Conservation (phyloP, 768 basidiomycete species). For the Mycena filopes region DNA sequence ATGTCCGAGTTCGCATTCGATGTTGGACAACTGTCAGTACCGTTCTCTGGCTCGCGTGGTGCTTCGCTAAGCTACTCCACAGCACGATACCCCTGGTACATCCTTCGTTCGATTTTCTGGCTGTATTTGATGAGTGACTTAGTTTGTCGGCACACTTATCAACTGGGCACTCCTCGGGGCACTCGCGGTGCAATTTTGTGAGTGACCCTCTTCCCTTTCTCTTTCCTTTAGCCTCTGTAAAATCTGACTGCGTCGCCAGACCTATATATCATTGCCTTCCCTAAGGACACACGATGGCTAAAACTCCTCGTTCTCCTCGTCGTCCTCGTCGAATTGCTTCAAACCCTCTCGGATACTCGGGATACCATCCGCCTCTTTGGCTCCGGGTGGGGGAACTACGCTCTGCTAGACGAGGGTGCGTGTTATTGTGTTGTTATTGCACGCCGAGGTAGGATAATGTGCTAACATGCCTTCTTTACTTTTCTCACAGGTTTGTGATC, state of each 20-base stretch:
- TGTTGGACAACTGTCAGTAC: slow-evolving; percentile 3
- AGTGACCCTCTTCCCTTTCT: background rate
- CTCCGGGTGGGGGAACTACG: slow-evolving; percentile 30
- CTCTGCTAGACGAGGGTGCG: too few relatives aligned
- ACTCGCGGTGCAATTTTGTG: slow-evolving; percentile 24
- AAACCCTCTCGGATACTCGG: slow-evolving; percentile 31
- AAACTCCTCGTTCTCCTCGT: slow-evolving; percentile 33
- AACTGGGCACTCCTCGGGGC: slow-evolving; percentile 26
- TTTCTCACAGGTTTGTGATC: too few relatives aligned
- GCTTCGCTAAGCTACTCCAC: background rate
- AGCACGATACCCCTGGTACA: slow-evolving; percentile 15
- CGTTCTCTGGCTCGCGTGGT: background rate
- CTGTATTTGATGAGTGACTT: background rate
- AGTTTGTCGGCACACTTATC: slow-evolving; percentile 30
- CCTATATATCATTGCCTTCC: slow-evolving; percentile 50
- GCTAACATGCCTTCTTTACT: too few relatives aligned
- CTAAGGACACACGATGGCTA: slow-evolving; percentile 21
- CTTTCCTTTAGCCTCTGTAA: background rate
- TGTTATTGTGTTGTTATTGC: too few relatives aligned
- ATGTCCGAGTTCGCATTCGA: slow-evolving; percentile 3
- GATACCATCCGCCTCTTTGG: slow-evolving; percentile 34
- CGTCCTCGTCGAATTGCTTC: slow-evolving; percentile 31
- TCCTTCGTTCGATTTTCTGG: background rate
- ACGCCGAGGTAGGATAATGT: too few relatives aligned
- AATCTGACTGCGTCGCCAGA: background rate